Percentiles rank a stretch among this genome's conserved stretches.
Conservation (phyloP, 805 yeast species). For the Candida pseudofarinosa region DNA sequence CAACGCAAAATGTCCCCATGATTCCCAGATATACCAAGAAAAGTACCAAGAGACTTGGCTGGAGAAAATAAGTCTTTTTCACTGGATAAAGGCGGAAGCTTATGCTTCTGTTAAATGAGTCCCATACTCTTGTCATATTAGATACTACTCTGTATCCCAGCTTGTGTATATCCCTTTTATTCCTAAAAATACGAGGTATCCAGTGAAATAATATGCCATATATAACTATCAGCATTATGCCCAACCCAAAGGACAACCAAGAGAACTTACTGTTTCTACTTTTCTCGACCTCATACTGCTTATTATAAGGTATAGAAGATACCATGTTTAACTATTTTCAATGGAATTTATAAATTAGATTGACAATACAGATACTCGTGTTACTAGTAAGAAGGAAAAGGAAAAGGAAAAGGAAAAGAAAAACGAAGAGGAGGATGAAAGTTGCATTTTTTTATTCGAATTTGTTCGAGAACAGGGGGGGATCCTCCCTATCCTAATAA, state of each 20-base stretch:
- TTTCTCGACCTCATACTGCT: conserved; percentile 37
- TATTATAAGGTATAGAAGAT: conserved; percentile 25
- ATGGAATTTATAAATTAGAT: too few species aligned
- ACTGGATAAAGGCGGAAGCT: conserved; percentile 16
- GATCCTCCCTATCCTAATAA: too few species aligned
- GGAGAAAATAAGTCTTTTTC: conserved; percentile 23
- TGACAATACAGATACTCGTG: too few species aligned
- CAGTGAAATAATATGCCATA: conserved; percentile 43
- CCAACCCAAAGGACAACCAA: conserved; percentile 30
- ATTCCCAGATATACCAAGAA: conserved; percentile 24
- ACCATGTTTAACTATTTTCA: neutral
- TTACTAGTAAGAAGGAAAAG: too few species aligned
- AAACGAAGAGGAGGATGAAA: neutral
- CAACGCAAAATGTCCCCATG: conserved; percentile 23
- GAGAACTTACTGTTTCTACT: conserved; percentile 31
- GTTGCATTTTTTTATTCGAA: neutral
- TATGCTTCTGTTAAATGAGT: conserved; percentile 22
- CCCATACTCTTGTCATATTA: conserved; percentile 23
- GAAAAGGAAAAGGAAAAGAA: too few species aligned
- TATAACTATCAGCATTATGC: conserved; percentile 20
- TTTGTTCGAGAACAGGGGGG: neutral
- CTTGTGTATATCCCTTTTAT: conserved; percentile 13
- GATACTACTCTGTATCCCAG: conserved; percentile 19
- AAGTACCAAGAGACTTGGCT: conserved; percentile 38
- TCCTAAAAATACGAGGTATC: conserved; percentile 34